These are phyloP conservation scores for Starmerella stigmatis DNA, from an alignment of 805 yeast genomes.

Conservation along the genomic window DNA sequence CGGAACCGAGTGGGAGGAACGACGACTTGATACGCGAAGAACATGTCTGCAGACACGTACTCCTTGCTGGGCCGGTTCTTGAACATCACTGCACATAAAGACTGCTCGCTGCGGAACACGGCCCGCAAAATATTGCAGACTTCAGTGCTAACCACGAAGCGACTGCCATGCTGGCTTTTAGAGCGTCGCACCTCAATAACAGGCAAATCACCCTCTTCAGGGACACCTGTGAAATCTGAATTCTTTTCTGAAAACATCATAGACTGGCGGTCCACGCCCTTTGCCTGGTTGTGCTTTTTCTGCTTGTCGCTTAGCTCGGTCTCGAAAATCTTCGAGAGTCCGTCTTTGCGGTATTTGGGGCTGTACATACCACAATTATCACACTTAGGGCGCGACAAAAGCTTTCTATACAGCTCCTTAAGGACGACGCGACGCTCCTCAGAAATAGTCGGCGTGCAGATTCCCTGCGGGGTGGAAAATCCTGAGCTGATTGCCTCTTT, in stretches of 20 bases:
- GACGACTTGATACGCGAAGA: slow-evolving; percentile 75
- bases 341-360: slow-evolving; percentile 91
- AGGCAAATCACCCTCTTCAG: slow-evolving; percentile 32
- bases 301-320: slow-evolving; percentile 76
- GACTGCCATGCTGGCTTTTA: slow-evolving; percentile 55
- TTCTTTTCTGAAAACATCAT: slow-evolving; percentile 34
- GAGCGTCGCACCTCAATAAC: slow-evolving; percentile 30
- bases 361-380: slow-evolving; percentile 94
- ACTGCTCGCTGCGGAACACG: slow-evolving; percentile 65
- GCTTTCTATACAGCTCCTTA: slow-evolving; percentile 62
- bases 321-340: slow-evolving; percentile 85
- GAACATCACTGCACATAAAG: slow-evolving; percentile 60
- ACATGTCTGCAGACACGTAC: slow-evolving; percentile 58
- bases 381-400: slow-evolving; percentile 74
- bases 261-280: slow-evolving; percentile 67
- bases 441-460: slow-evolving; percentile 69
- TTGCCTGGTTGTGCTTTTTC: slow-evolving; percentile 60
- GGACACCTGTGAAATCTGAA: slow-evolving; percentile 29
- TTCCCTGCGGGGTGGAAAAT: slow-evolving; percentile 53
- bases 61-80: slow-evolving; percentile 61
- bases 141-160: slow-evolving; percentile 81
- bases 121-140: slow-evolving; percentile 65
- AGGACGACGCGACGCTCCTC: slow-evolving; percentile 73
- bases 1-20: slow-evolving; percentile 97
- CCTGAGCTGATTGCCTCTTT: slow-evolving; percentile 68